A percentile compares a stretch with the other conserved stretches of the same genome.
phyloP scores from a whole-genome alignment of 495 filamentous ascomycete genomes.

The Penicillium antarcticum region DNA sequence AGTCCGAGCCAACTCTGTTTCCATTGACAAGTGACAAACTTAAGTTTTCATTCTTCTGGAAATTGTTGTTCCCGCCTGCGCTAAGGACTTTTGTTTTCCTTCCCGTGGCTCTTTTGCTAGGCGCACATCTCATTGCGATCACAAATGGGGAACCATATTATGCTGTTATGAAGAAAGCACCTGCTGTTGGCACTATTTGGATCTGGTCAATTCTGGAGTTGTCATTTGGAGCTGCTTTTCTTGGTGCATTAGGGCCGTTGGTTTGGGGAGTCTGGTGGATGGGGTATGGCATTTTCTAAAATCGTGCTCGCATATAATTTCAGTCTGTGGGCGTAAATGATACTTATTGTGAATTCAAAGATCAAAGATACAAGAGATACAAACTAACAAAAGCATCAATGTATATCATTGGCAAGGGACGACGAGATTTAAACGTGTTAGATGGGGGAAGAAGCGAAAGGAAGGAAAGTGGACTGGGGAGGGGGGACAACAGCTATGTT shows the following conservation, averaged over 20 bases:
- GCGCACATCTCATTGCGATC: conserved; percentile 75
- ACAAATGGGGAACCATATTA: conserved; percentile 78
- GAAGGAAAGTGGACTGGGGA: too few species aligned
- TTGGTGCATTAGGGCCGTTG: conserved; percentile 50
- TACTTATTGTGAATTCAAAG: too few species aligned
- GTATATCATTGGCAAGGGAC: too few species aligned
- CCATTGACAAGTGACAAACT: conserved; percentile 31
- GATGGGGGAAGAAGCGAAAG: too few species aligned
- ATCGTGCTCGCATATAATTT: too few species aligned
- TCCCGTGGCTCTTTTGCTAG: conserved; percentile 58
- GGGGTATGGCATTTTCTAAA: conserved; percentile 58
- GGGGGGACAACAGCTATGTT: too few species aligned
- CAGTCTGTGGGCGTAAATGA: too few species aligned
- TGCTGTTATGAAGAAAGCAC: conserved; percentile 87
- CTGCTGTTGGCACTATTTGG: conserved; percentile 87
- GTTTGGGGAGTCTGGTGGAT: conserved; percentile 65
- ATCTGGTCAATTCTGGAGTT: conserved; percentile 92
- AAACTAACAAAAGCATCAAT: too few species aligned
- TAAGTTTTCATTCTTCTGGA: conserved; percentile 28
- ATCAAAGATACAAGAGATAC: too few species aligned
- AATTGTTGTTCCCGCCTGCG: conserved; percentile 34
- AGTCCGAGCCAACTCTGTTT: conserved; percentile 19
- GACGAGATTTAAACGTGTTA: too few species aligned
- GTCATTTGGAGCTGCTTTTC: conserved; percentile 61
- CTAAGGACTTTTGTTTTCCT: conserved; percentile 35